A percentile compares a stretch with the other conserved stretches of the same genome.
Evolutionary conservation across 1,284 basidiomycete genomes (phyloP).

Genomic region (Irpex sp.): DNA sequence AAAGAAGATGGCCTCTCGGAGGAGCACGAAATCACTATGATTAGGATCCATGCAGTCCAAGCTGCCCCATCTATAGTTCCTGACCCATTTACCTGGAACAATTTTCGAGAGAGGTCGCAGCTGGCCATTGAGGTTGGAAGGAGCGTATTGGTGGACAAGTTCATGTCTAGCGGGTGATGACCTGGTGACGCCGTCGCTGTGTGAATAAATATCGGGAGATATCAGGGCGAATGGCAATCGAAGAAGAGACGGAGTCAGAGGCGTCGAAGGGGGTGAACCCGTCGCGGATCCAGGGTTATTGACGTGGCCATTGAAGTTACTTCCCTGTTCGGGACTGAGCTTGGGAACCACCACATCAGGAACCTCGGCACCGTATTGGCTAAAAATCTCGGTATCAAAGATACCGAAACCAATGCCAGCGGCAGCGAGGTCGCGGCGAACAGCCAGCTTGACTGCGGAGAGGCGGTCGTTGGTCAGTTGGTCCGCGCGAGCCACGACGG

Average conservation of each 20-base stretch:
- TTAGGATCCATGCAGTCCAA: slow-evolving; percentile 73
- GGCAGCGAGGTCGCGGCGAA: slow-evolving; percentile 72
- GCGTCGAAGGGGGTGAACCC: slow-evolving; percentile 61
- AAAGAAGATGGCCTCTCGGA: slow-evolving; percentile 74
- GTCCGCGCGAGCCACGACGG: slow-evolving; percentile 91
- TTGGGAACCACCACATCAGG: slow-evolving; percentile 38
- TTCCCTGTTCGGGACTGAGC: slow-evolving; percentile 35
- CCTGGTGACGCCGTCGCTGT: slow-evolving; percentile 70
- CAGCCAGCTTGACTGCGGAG: slow-evolving; percentile 69
- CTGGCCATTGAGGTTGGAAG: slow-evolving; percentile 39
- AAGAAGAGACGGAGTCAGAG: slow-evolving; percentile 50
- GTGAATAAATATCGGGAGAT: slow-evolving; percentile 76
- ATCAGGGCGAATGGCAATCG: slow-evolving; percentile 75
- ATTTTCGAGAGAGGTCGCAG: slow-evolving; percentile 39
- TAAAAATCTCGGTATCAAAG: slow-evolving; percentile 64
- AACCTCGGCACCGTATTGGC: slow-evolving; percentile 40
- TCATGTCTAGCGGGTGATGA: slow-evolving; percentile 56
- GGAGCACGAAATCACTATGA: slow-evolving; percentile 74
- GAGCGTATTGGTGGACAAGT: slow-evolving; percentile 65
- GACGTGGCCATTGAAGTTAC: slow-evolving; percentile 42
- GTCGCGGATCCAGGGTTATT: slow-evolving; percentile 46
- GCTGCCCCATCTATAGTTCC: slow-evolving; percentile 75
- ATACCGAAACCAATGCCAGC: slow-evolving; percentile 84
- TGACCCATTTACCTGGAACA: slow-evolving; percentile 56
- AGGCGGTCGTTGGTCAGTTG: slow-evolving; percentile 87